phyloP scores from a whole-genome alignment of 129 eudicot species.

The Tagetes erecta region DNA sequence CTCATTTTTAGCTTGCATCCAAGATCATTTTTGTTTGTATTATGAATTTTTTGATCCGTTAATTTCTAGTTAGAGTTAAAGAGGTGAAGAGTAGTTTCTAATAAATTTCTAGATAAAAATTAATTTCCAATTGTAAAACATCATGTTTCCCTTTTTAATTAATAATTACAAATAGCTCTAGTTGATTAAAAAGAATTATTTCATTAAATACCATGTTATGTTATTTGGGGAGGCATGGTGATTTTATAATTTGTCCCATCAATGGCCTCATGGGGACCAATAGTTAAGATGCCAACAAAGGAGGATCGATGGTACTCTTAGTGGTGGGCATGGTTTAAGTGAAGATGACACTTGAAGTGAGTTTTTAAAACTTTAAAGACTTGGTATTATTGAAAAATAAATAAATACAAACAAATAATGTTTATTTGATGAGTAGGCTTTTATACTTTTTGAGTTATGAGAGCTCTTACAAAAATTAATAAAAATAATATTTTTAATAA shows the following conservation, averaged over 20 bases:
- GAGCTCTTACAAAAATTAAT: too few species aligned
- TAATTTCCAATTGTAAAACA: too few species aligned
- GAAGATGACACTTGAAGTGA: slow-evolving; percentile 19
- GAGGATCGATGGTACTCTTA: slow-evolving; percentile 18
- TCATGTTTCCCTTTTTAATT: background rate
- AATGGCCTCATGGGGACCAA: slow-evolving; percentile 16
- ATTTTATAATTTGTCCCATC: background rate
- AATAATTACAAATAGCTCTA: background rate
- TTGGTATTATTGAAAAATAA: too few species aligned
- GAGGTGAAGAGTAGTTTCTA: too few species aligned
- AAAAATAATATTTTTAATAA: too few species aligned
- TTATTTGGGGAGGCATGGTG: background rate
- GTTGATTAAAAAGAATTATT: background rate
- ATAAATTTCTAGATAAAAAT: too few species aligned
- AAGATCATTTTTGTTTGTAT: too few species aligned
- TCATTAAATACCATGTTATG: background rate
- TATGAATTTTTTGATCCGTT: too few species aligned
- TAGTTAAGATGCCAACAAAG: slow-evolving; percentile 3
- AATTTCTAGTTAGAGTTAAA: too few species aligned
- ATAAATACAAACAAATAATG: background rate
- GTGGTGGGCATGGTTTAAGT: slow-evolving; percentile 33
- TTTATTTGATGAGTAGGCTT: too few species aligned
- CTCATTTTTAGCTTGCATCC: too few species aligned
- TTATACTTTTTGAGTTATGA: too few species aligned
- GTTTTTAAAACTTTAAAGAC: background rate